Conservation (phyloP, 768 basidiomycete species). For the Tylopilus vinaceipallidus region DNA sequence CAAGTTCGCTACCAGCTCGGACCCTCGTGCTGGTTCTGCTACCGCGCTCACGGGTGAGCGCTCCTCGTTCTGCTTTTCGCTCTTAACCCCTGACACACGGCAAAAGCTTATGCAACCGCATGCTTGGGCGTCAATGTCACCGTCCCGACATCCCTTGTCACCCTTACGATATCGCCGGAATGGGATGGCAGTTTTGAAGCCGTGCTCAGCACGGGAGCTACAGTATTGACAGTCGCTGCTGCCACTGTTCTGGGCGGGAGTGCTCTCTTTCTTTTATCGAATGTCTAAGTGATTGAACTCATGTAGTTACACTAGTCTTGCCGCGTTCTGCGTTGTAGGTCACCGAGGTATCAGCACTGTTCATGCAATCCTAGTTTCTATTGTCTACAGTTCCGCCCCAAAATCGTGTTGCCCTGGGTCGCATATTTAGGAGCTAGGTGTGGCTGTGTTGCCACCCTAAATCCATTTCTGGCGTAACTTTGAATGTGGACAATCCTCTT, state of each 20-base stretch:
- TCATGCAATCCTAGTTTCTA: neutral
- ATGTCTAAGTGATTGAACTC: constrained; percentile 35
- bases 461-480: no score
- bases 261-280: constrained; percentile 51
- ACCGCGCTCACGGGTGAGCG: constrained; percentile 53
- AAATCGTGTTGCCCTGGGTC: no score
- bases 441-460: constrained; percentile 17
- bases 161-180: constrained; percentile 43
- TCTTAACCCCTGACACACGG: constrained; percentile 3
- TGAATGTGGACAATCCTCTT: no score
- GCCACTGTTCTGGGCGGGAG: constrained; percentile 49
- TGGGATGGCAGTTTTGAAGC: constrained; percentile 64
- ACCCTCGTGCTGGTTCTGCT: constrained; percentile 58
- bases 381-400: neutral
- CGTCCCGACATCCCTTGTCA: constrained; percentile 37
- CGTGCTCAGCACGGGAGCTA: constrained; percentile 43
- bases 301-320: neutral
- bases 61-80: neutral
- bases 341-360: neutral
- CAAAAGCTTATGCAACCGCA: constrained; percentile 52
- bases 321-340: neutral
- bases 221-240: constrained; percentile 42
- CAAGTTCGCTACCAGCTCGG: constrained; percentile 45
- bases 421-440: no score
- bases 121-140: constrained; percentile 43